Evolutionary conservation across 768 basidiomycete genomes (phyloP), one percentile per base, ranked within the genome.

Genomic region (Russula foetens): DNA sequence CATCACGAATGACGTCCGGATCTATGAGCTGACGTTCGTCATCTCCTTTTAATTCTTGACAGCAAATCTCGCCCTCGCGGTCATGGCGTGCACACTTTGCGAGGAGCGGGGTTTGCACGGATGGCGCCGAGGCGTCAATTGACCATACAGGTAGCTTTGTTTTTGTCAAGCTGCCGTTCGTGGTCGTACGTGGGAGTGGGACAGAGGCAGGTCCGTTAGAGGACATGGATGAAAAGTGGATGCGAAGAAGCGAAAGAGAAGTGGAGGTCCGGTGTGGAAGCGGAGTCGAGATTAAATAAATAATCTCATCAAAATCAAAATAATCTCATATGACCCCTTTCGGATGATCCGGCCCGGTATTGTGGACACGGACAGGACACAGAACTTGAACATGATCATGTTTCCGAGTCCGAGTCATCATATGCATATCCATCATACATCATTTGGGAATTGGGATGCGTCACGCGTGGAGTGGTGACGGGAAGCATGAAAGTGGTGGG

Each of bases 1-100:
- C 83, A 64, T 95, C 92, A 8, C 92, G 84, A 21, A 96, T 81
- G 49, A 95, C 75, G 63, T 95, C 92, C 0, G 94, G 93, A 69
- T 96, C 83, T 39, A 96, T 75, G 39, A 97, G 80, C 0, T 82
- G 86, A 26, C 92, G 81, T 60, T 92, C 85, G 50, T 92, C 90
- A 14, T 85, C 81, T 53, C 76, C 82, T 69, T 84, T 91, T 60
- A 96, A 82, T 56, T 94, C 90, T 68, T 91, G 88, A 76, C 93
- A 97, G 74, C 94, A 96, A 4, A 93, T 73, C 53, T 80, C 81
- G 47, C 74, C 59, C 12, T 74, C 75, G 33, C 79, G 77, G 33
- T 75, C 72, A 56, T 81, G 74, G 62, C 79, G 73, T 17, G 79
- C 78, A 68, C 89, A 91, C 69, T 84, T 83, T 23, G 81, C 74